Evolutionary conservation across 768 basidiomycete genomes (phyloP).

Genomic region (Boletus tomentosulus): DNA sequence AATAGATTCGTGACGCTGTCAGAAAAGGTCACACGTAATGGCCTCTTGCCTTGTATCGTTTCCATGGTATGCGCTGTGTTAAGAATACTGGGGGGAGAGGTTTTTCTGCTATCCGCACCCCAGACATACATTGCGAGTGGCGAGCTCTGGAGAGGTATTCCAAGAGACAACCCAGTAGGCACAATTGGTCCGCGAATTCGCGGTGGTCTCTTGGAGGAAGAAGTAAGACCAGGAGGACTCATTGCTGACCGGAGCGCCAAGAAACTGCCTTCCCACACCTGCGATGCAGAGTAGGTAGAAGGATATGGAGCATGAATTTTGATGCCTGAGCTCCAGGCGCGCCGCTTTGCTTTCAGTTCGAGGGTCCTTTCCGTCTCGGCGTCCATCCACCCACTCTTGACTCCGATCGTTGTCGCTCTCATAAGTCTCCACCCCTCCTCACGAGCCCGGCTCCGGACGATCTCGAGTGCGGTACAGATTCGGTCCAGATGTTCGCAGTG

Average conservation of each 20-base stretch:
- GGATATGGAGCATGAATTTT: constrained; percentile 34
- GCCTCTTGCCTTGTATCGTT: constrained; percentile 11
- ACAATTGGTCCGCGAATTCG: constrained; percentile 19
- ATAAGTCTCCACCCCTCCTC: constrained; percentile 37
- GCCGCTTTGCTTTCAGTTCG: constrained; percentile 54
- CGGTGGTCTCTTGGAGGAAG: neutral
- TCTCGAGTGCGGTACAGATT: constrained; percentile 38
- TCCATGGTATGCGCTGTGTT: constrained; percentile 11
- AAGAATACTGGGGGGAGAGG: constrained; percentile 15
- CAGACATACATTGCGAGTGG: constrained; percentile 42
- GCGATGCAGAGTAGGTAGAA: neutral
- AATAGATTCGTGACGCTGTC: constrained; percentile 22
- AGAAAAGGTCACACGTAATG: constrained; percentile 16
- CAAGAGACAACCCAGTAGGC: constrained; percentile 42
- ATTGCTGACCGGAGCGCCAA: neutral
- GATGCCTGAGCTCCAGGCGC: constrained; percentile 62
- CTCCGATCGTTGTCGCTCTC: constrained; percentile 24
- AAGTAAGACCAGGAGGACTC: constrained; percentile 21
- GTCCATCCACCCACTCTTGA: constrained; percentile 27
- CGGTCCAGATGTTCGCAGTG: constrained; percentile 30
- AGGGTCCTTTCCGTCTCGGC: constrained; percentile 35
- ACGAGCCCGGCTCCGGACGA: constrained; percentile 41
- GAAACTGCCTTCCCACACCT: constrained; percentile 17
- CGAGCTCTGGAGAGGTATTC: constrained; percentile 48
- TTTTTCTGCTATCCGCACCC: constrained; percentile 37